These are phyloP conservation scores for Schoenoplectus tabernaemontani DNA, from an alignment of 202 grass and related monocot genomes.

Conservation along the genomic window DNA sequence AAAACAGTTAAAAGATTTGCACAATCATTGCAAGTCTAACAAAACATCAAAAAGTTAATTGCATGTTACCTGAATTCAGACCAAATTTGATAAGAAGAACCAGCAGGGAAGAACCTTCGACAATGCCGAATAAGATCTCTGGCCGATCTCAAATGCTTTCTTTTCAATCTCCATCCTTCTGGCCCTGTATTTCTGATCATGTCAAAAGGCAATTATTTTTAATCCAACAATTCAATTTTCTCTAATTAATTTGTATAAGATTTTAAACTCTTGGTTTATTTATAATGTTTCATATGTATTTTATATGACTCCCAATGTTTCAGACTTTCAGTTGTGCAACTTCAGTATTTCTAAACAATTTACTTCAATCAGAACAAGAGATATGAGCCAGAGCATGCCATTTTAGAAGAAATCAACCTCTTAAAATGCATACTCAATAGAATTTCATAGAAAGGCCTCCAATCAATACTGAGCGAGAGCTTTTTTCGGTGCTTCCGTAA, in stretches of 20 bases:
- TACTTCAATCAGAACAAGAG: neutral
- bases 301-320: neutral
- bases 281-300: neutral
- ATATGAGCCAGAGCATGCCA: neutral
- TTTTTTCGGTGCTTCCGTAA: conserved; percentile 24
- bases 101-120: conserved; percentile 14
- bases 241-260: neutral
- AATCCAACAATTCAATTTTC: neutral
- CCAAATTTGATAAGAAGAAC: conserved; percentile 26
- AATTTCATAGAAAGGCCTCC: conserved; percentile 30
- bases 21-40: neutral
- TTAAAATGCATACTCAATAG: conserved; percentile 25
- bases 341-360: neutral
- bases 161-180: conserved; percentile 20
- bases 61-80: conserved; percentile 14
- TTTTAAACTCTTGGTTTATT: neutral
- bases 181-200: conserved; percentile 22
- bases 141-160: neutral
- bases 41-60: neutral
- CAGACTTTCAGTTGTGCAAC: neutral
- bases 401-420: conserved; percentile 24
- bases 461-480: conserved; percentile 10
- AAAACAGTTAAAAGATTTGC: neutral
- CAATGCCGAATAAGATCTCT: conserved; percentile 17
- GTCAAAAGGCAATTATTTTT: neutral